phyloP scores from a whole-genome alignment of 257 asterid species.

The Nicotiana obtusifolia region DNA sequence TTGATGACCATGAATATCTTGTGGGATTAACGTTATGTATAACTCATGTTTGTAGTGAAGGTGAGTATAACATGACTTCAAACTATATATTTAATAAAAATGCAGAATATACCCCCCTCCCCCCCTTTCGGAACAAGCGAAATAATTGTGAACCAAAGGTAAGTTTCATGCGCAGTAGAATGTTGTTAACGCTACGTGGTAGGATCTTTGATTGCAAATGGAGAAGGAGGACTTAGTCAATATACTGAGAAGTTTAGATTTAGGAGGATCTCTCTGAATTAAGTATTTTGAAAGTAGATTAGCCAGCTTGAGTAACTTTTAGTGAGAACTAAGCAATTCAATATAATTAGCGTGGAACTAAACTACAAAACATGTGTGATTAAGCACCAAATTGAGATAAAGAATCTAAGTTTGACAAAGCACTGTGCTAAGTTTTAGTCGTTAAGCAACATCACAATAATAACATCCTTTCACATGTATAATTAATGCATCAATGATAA shows the following conservation, averaged over 20 bases:
- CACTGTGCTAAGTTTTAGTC: neutral
- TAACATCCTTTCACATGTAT: neutral
- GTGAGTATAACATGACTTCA: neutral
- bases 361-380: neutral
- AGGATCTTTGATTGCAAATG: neutral
- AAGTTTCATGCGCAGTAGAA: neutral
- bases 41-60: neutral
- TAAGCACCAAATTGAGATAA: neutral
- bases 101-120: neutral
- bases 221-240: neutral
- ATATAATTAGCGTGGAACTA: neutral
- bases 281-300: neutral
- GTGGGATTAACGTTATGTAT: neutral
- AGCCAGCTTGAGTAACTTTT: neutral
- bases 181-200: neutral
- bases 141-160: constrained; percentile 1
- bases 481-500: neutral
- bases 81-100: neutral
- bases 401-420: neutral
- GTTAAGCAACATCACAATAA: neutral
- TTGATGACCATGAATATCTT: neutral
- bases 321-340: neutral
- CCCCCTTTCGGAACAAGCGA: neutral
- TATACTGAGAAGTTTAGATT: neutral
- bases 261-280: neutral